phyloP scores from a whole-genome alignment of 2,329 filamentous ascomycete species.

The Trichoderma sp. region DNA sequence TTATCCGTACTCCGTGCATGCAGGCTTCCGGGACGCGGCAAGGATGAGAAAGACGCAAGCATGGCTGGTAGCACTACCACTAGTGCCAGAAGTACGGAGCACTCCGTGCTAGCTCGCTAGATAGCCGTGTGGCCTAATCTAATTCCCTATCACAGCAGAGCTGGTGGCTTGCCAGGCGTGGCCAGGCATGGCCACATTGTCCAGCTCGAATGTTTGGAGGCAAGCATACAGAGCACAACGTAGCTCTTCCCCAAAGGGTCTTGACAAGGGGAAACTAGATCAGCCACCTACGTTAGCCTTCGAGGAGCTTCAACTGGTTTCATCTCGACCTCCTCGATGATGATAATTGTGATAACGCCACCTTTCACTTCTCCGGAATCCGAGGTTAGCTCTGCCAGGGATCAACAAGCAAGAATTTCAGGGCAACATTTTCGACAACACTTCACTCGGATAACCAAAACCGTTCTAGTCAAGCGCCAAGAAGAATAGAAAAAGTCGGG shows the following conservation, averaged over 20 bases:
- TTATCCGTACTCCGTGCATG: conserved; percentile 3
- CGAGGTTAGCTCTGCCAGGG: not conserved
- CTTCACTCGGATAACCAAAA: not conserved
- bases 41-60: conserved; percentile 1
- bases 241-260: not conserved
- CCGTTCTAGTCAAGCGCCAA: not conserved
- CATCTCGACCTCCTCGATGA: not conserved
- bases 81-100: conserved; percentile 13
- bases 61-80: not conserved
- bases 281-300: not conserved
- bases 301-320: not conserved
- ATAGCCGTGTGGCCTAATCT: conserved; percentile 18
- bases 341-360: not conserved
- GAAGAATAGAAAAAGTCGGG: not conserved
- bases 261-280: not conserved
- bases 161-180: not conserved
- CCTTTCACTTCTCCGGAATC: not conserved
- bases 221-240: not conserved
- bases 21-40: conserved; percentile 3
- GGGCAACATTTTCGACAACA: not conserved
- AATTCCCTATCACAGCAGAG: not conserved
- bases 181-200: not conserved
- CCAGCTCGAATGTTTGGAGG: not conserved
- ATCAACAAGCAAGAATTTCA: not conserved
- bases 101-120: conserved; percentile 17